Conservation (phyloP, 768 basidiomycete species). For the Collybia nuda region DNA sequence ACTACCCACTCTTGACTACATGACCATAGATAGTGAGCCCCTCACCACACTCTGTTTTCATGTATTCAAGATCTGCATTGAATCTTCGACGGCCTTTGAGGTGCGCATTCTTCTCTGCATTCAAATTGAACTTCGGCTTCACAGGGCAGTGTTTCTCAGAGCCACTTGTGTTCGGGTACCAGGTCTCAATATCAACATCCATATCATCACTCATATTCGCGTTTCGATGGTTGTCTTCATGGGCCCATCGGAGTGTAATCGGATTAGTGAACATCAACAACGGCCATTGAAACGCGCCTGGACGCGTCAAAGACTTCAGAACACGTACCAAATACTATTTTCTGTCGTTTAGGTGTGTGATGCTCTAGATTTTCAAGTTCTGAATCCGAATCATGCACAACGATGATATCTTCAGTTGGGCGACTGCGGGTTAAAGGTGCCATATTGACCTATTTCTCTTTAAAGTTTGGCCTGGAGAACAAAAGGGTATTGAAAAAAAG, state of each 20-base stretch:
- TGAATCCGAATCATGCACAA: slow-evolving; percentile 17
- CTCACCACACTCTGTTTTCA: slow-evolving; percentile 33
- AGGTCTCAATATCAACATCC: slow-evolving; percentile 2
- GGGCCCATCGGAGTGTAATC: neutral
- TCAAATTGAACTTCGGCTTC: neutral
- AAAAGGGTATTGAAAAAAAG: neutral
- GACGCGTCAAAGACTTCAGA: slow-evolving; percentile 7
- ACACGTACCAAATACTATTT: slow-evolving; percentile 25
- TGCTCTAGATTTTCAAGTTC: slow-evolving; percentile 15
- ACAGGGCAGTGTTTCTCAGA: neutral
- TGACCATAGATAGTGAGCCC: slow-evolving; percentile 38
- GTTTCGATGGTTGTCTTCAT: neutral
- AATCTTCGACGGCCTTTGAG: slow-evolving; percentile 61
- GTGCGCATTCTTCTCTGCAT: slow-evolving; percentile 33
- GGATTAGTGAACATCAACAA: neutral
- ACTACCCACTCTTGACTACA: slow-evolving; percentile 38
- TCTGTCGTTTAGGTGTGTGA: slow-evolving; percentile 29
- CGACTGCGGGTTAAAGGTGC: neutral
- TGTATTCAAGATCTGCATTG: slow-evolving; percentile 52
- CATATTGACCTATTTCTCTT: neutral
- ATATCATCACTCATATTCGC: slow-evolving; percentile 7
- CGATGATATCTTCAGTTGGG: slow-evolving; percentile 7
- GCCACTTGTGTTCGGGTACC: neutral
- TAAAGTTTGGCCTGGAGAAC: too few species aligned
- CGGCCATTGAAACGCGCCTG: slow-evolving; percentile 7